Evolutionary conservation across 2,329 filamentous ascomycete genomes (phyloP).

Genomic region (Fusarium oxysporum): DNA sequence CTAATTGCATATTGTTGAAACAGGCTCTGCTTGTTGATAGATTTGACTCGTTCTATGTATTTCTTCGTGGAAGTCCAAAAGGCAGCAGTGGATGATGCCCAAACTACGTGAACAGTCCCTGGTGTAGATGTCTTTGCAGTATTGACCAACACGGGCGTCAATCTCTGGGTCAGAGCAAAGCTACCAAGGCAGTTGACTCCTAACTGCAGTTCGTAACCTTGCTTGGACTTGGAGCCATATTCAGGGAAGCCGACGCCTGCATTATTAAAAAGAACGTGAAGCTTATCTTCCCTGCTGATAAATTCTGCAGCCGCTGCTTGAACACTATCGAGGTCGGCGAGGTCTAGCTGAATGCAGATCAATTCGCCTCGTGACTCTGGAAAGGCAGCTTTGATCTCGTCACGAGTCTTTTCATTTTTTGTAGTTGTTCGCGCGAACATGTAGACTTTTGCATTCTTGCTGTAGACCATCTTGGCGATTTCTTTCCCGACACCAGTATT

Average conservation of each 20-base stretch:
- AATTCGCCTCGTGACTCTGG: conserved; percentile 54
- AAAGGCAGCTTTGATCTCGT: conserved; percentile 51
- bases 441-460: conserved; percentile 65
- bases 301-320: conserved; percentile 44
- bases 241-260: conserved; percentile 56
- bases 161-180: conserved; percentile 54
- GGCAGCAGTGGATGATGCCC: conserved; percentile 47
- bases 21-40: conserved; percentile 3
- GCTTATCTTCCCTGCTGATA: conserved; percentile 33
- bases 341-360: conserved; percentile 57
- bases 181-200: conserved; percentile 56
- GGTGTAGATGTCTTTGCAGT: conserved; percentile 48
- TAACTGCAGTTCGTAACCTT: conserved; percentile 56
- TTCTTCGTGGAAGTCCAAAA: conserved; percentile 17
- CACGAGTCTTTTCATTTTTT: conserved; percentile 58
- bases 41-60: conserved; percentile 42
- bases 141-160: conserved; percentile 50
- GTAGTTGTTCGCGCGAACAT: conserved; percentile 59
- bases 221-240: conserved; percentile 51
- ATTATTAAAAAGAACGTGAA: conserved; percentile 57
- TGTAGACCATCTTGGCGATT: conserved; percentile 64
- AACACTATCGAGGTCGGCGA: conserved; percentile 50
- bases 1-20: conserved; percentile 46
- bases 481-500: conserved; percentile 61
- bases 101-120: conserved; percentile 48